Evolutionary conservation across 192 early-diverging fungal genomes (phyloP).

Genomic region (Podila epigama): DNA sequence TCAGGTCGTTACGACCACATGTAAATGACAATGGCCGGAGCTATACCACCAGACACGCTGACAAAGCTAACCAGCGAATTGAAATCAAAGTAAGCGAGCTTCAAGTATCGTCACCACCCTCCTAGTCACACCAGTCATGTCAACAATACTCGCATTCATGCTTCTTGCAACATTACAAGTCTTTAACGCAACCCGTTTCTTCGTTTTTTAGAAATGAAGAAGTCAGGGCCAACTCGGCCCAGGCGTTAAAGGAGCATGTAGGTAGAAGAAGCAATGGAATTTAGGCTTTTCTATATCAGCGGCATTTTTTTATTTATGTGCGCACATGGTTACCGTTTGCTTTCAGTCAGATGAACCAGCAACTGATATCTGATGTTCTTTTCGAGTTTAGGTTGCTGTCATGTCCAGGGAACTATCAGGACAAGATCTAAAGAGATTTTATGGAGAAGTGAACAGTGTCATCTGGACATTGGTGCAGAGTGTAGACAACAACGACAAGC

Average conservation of each 20-base stretch:
- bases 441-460: slow-evolving; percentile 79
- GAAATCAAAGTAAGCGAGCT: slow-evolving; percentile 58
- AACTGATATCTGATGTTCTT: neutral
- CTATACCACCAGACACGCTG: slow-evolving; percentile 30
- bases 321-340: neutral
- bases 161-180: too few relatives aligned
- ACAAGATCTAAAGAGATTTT: slow-evolving; percentile 76
- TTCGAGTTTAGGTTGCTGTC: slow-evolving; percentile 17
- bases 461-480: slow-evolving; percentile 84
- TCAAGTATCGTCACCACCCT: neutral
- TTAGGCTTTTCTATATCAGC: neutral
- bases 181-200: too few relatives aligned
- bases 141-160: too few relatives aligned
- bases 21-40: slow-evolving; percentile 36
- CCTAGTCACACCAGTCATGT: too few relatives aligned
- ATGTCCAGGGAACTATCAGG: slow-evolving; percentile 72
- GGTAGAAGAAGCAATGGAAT: neutral
- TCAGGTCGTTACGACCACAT: slow-evolving; percentile 16
- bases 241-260: slow-evolving; percentile 72
- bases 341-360: neutral
- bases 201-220: slow-evolving; percentile 79
- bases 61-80: slow-evolving; percentile 49
- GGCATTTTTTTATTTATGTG: slow-evolving; percentile 6
- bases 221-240: slow-evolving; percentile 60
- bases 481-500: slow-evolving; percentile 77